Evolutionary conservation across 1,284 basidiomycete genomes (phyloP).

Genomic region (Rhodotorula sp.): DNA sequence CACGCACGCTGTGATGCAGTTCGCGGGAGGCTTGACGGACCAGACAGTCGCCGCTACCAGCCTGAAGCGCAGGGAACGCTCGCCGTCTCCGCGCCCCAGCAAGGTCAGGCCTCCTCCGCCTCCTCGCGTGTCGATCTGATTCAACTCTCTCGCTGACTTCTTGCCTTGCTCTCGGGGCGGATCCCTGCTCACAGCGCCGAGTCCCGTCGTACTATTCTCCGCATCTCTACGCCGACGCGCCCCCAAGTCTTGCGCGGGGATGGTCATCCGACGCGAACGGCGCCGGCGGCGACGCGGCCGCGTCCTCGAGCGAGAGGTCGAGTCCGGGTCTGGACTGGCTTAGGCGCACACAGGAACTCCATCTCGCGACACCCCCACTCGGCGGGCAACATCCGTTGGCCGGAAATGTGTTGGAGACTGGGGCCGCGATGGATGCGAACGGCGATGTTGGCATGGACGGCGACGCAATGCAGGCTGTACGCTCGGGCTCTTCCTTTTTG

Average conservation of each 20-base stretch:
- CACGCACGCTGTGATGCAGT: not conserved
- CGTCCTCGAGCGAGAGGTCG: conserved; percentile 3
- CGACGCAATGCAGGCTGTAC: not conserved
- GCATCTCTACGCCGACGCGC: not conserved
- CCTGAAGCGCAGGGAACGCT: conserved; percentile 8
- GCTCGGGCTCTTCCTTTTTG: not conserved
- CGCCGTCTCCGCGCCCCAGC: not conserved
- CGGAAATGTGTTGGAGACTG: no score
- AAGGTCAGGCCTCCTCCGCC: not conserved
- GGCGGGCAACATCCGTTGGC: not conserved
- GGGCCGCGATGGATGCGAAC: not conserved
- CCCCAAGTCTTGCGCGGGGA: not conserved
- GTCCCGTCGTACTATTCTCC: conserved; percentile 10
- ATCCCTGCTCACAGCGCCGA: conserved; percentile 14
- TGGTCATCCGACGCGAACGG: conserved; percentile 6
- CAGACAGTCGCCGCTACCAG: not conserved
- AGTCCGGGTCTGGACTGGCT: conserved; percentile 29
- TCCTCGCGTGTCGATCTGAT: not conserved
- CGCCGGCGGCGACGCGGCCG: not conserved
- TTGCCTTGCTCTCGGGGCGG: no score
- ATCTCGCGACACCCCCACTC: conserved; percentile 20
- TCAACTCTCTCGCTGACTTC: no score
- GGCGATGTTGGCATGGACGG: conserved; percentile 7
- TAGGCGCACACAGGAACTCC: conserved; percentile 14
- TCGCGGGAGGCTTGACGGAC: no score